phyloP scores from a whole-genome alignment of 2,329 filamentous ascomycete genomes.

The Epichloe hybrida region DNA sequence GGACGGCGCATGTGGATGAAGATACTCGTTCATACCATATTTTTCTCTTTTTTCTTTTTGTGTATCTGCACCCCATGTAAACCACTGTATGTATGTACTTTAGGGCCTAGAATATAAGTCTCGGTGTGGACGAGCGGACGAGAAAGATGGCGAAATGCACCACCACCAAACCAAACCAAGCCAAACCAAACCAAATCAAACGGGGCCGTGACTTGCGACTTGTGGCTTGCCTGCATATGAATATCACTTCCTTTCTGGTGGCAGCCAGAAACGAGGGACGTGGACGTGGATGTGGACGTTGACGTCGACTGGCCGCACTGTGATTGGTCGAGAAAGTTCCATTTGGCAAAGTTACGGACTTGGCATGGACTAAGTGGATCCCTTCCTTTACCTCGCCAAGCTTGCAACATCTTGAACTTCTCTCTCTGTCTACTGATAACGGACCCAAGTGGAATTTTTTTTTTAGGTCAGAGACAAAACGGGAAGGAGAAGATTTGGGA shows the following conservation, averaged over 20 bases:
- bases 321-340: constrained; percentile 22
- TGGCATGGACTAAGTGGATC: too few relatives aligned
- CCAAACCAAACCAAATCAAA: too few relatives aligned
- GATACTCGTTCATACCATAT: neutral
- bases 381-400: too few relatives aligned
- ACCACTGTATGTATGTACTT: neutral
- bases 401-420: too few relatives aligned
- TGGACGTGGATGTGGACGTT: too few relatives aligned
- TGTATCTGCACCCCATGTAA: neutral
- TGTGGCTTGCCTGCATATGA: neutral
- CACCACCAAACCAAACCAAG: too few relatives aligned
- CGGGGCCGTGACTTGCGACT: neutral
- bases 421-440: too few relatives aligned
- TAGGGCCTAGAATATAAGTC: constrained; percentile 1
- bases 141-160: neutral
- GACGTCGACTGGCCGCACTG: neutral
- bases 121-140: neutral
- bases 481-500: too few relatives aligned
- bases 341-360: neutral
- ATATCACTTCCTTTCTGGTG: neutral
- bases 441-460: too few relatives aligned
- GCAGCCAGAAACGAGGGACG: too few relatives aligned
- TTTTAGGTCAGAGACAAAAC: too few relatives aligned
- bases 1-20: neutral
- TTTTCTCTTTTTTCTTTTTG: neutral